phyloP scores from a whole-genome alignment of 2,329 filamentous ascomycete genomes.

The Hypocreales sp. region DNA sequence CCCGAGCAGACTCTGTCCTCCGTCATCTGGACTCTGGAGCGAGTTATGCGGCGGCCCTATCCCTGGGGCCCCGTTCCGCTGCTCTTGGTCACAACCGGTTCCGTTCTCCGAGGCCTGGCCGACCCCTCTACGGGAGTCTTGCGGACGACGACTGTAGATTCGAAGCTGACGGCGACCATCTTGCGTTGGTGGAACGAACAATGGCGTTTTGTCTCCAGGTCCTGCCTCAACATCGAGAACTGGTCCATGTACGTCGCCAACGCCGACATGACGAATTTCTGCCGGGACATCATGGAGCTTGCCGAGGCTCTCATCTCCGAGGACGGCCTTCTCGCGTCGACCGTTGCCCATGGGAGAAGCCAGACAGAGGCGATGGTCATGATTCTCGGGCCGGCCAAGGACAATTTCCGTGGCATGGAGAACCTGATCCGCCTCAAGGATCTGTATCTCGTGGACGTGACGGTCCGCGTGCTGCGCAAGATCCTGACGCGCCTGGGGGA shows the following conservation, averaged over 20 bases:
- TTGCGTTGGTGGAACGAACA: conserved; percentile 70
- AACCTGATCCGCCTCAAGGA: conserved; percentile 88
- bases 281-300: conserved; percentile 87
- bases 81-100: conserved; percentile 39
- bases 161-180: conserved; percentile 48
- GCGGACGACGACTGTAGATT: conserved; percentile 37
- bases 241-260: conserved; percentile 73
- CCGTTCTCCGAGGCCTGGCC: conserved; percentile 40
- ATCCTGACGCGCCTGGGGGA: conserved; percentile 70
- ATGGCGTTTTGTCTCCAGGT: conserved; percentile 68
- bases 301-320: conserved; percentile 74
- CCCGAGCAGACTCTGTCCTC: conserved; percentile 24
- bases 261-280: conserved; percentile 75
- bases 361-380: conserved; percentile 23
- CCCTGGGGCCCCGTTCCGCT: conserved; percentile 43
- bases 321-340: conserved; percentile 67
- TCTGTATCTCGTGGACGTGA: conserved; percentile 65
- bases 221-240: conserved; percentile 67
- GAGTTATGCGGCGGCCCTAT: conserved; percentile 16
- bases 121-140: conserved; percentile 40
- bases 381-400: conserved; percentile 22
- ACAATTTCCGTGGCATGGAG: conserved; percentile 51
- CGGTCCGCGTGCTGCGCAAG: conserved; percentile 71
- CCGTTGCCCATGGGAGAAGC: conserved; percentile 22
- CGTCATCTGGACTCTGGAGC: conserved; percentile 26